These are phyloP conservation scores for Kwoniella dejecticola DNA, from an alignment of 768 basidiomycete species.

Conservation along the genomic window DNA sequence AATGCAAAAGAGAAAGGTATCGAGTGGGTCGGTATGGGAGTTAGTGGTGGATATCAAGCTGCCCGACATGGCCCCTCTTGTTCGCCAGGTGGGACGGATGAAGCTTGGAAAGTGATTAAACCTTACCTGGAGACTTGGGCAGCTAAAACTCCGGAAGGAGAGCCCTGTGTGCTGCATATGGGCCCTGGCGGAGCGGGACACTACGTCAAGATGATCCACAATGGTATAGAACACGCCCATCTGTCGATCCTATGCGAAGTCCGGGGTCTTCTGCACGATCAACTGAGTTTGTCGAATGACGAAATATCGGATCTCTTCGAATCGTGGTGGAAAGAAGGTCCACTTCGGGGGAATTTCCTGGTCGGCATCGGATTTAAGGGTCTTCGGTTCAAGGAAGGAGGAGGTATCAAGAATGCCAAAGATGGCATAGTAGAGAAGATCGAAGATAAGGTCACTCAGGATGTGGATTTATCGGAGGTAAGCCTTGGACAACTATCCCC, in stretches of 20 bases:
- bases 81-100: conserved; percentile 48
- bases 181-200: conserved; percentile 54
- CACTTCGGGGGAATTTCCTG: conserved; percentile 51
- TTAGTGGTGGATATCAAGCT: conserved; percentile 56
- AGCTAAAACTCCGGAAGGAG: conserved; percentile 47
- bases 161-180: conserved; percentile 49
- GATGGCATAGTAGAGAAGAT: conserved; percentile 54
- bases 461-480: conserved; percentile 51
- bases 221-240: conserved; percentile 55
- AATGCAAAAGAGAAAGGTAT: conserved; percentile 40
- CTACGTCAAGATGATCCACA: conserved; percentile 54
- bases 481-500: conserved; percentile 2
- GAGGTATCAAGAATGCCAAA: conserved; percentile 40
- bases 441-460: conserved; percentile 56
- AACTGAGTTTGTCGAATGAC: conserved; percentile 45
- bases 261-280: conserved; percentile 39
- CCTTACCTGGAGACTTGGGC: conserved; percentile 54
- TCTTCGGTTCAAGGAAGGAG: conserved; percentile 49
- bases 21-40: conserved; percentile 49
- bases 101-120: conserved; percentile 46
- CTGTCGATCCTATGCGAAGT: conserved; percentile 52
- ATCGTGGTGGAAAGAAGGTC: conserved; percentile 46
- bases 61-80: conserved; percentile 53
- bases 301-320: conserved; percentile 51
- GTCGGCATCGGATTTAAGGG: conserved; percentile 51